A percentile compares a stretch with the other conserved stretches of the same genome.
These are phyloP conservation scores for Diplodia sapinea DNA, from an alignment of 2,329 filamentous ascomycete species.

Conservation along the genomic window DNA sequence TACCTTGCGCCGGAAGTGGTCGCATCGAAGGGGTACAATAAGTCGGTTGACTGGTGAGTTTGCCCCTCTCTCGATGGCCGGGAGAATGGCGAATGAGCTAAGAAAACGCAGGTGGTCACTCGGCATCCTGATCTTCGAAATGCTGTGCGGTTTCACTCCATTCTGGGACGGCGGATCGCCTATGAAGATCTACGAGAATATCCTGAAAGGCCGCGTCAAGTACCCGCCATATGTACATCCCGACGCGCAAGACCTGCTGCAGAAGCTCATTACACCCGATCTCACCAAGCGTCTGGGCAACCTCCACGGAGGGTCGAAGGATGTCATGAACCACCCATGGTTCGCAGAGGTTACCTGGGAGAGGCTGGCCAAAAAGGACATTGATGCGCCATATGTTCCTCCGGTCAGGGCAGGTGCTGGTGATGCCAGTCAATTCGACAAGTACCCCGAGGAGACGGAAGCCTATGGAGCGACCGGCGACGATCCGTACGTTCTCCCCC, in stretches of 20 bases:
- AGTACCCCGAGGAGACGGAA: slow-evolving; percentile 96
- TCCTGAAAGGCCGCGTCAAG: slow-evolving; percentile 92
- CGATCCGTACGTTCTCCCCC: slow-evolving; percentile 73
- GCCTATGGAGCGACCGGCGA: slow-evolving; percentile 79
- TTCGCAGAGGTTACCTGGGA: slow-evolving; percentile 99
- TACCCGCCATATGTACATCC: slow-evolving; percentile 95
- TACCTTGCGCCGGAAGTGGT: slow-evolving; percentile 98
- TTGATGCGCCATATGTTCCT: slow-evolving; percentile 96
- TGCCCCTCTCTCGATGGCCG: slow-evolving; percentile 30
- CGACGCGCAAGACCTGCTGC: slow-evolving; percentile 90
- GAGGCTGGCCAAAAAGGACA: slow-evolving; percentile 89
- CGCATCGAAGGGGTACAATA: slow-evolving; percentile 99
- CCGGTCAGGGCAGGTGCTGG: slow-evolving; percentile 92
- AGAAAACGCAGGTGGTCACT: slow-evolving; percentile 81
- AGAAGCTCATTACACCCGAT: slow-evolving; percentile 91
- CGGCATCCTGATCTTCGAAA: slow-evolving; percentile 98
- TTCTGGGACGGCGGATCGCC: slow-evolving; percentile 98
- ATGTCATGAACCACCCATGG: slow-evolving; percentile 96
- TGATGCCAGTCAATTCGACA: slow-evolving; percentile 96
- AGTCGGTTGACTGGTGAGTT: slow-evolving; percentile 95
- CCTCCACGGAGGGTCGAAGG: slow-evolving; percentile 84
- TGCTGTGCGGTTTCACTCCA: slow-evolving; percentile 97
- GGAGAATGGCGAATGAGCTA: slow-evolving; percentile 27
- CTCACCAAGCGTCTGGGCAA: slow-evolving; percentile 95
- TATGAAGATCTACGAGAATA: slow-evolving; percentile 99